Base-by-base conservation (phyloP, 2,329 filamentous ascomycete genomes). In the Phialophora expanda region DNA sequence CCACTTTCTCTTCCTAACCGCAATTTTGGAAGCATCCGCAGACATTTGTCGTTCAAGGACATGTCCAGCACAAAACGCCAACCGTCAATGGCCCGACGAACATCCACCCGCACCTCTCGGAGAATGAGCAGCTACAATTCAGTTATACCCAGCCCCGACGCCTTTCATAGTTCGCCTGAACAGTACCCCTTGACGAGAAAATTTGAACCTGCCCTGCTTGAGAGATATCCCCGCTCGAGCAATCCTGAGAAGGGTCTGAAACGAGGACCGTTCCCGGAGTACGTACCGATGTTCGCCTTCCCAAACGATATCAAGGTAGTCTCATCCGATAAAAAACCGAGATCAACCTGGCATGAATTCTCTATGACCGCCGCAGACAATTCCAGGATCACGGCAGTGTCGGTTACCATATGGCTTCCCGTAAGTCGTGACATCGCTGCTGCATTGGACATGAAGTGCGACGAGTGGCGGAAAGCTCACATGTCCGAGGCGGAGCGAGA, bases 401-500 rank as follows among this genome's bases (percentile, higher is more conserved):
- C 91, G 68, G 85, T 97, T 62, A 96, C 93, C 62, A 86, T 98
- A 50, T 99, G 95, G 95, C 91, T 93, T 62, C 93, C 95, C 0
- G 79, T 99, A 62, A 92, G 91, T 68, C 84, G 88, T 11, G 87
- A 90, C 65, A 89, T 94, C 5, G 93, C 95, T 1, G 92, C 93
- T 62, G 90, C 93, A 67, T 80, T 88, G 41, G 88, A 83, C 67
- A 80, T 82, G 71, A 88, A 90, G 68, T 98, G 92, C 70, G 93
- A 97, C 76, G 87, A 90, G 75, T 95, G 87, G 95, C 89, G 89
- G 77, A 93, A 92, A 74, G 85, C 88, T 71, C 96, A 99, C 79
- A 99, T 99, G 95, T 96, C 92, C n/a, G 90, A 93, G 69, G 95
- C 98, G 79, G 95, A 99, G 80, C 86, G 95, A 70, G 95, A 99